Conservation (phyloP, 305 asterid species). For the Fraxinus nigra region DNA sequence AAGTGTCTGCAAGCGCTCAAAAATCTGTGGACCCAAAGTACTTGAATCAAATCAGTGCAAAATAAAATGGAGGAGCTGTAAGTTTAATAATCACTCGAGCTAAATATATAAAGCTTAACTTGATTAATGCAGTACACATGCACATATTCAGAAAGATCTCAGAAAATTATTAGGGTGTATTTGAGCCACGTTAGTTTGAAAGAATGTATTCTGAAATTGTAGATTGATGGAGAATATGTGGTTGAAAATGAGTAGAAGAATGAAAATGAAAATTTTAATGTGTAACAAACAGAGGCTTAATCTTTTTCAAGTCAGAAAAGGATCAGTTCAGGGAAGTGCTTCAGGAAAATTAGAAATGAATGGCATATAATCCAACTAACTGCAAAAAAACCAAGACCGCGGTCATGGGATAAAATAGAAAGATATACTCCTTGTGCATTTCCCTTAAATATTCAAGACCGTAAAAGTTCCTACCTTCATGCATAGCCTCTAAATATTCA, state of each 20-base stretch:
- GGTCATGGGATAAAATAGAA: neutral
- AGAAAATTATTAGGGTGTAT: neutral
- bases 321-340: neutral
- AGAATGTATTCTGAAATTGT: no score
- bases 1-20: constrained; percentile 57
- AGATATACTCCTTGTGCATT: neutral
- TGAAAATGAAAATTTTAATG: no score
- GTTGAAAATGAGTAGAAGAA: no score
- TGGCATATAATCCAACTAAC: neutral
- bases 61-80: neutral
- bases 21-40: constrained; percentile 47
- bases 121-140: neutral
- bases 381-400: neutral
- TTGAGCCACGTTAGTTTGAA: no score
- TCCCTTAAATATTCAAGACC: neutral
- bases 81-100: neutral
- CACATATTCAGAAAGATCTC: neutral
- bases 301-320: neutral
- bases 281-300: no score
- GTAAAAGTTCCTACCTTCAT: neutral
- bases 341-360: neutral
- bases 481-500: neutral
- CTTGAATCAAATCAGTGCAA: constrained; percentile 28
- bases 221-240: no score
- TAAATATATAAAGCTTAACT: neutral